A percentile compares a stretch with the other conserved stretches of the same genome.
phyloP scores from a whole-genome alignment of 495 filamentous ascomycete species.

The Astrothelium subdiscretum region DNA sequence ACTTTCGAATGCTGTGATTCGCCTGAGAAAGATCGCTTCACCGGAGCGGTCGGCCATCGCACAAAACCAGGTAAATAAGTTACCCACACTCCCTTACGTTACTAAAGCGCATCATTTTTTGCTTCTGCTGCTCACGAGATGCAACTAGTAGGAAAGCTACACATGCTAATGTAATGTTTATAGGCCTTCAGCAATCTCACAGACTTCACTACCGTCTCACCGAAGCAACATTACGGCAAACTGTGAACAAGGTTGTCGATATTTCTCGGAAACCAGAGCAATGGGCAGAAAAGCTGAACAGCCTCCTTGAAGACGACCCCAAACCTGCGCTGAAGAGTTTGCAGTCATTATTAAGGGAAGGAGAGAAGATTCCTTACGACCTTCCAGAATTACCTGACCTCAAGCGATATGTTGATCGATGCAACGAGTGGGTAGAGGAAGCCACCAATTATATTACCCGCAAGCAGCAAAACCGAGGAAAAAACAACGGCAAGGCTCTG shows the following conservation, averaged over 20 bases:
- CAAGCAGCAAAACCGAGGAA: slow-evolving; percentile 96
- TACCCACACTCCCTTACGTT: neutral
- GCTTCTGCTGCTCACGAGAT: neutral
- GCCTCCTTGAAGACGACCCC: slow-evolving; percentile 65
- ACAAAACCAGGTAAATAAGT: neutral
- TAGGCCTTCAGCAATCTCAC: slow-evolving; percentile 16
- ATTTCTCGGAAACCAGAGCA: slow-evolving; percentile 74
- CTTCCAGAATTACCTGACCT: slow-evolving; percentile 73
- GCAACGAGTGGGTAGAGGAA: slow-evolving; percentile 97
- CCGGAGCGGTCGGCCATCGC: slow-evolving; percentile 42
- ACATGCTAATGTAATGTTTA: neutral
- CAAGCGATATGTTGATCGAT: slow-evolving; percentile 81
- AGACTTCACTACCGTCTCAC: slow-evolving; percentile 43
- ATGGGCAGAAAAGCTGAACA: slow-evolving; percentile 87
- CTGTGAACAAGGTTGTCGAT: slow-evolving; percentile 69
- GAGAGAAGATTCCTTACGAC: slow-evolving; percentile 93
- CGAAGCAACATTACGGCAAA: slow-evolving; percentile 52
- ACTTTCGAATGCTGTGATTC: slow-evolving; percentile 66
- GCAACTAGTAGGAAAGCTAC: neutral
- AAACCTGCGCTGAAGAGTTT: slow-evolving; percentile 78
- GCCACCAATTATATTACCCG: slow-evolving; percentile 93
- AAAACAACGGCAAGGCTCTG: slow-evolving; percentile 81
- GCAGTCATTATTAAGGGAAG: slow-evolving; percentile 76
- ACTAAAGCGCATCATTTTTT: too few relatives aligned
- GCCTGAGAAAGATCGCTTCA: slow-evolving; percentile 35